Conservation (phyloP, 495 filamentous ascomycete species). For the Penicillium bialowiezense region DNA sequence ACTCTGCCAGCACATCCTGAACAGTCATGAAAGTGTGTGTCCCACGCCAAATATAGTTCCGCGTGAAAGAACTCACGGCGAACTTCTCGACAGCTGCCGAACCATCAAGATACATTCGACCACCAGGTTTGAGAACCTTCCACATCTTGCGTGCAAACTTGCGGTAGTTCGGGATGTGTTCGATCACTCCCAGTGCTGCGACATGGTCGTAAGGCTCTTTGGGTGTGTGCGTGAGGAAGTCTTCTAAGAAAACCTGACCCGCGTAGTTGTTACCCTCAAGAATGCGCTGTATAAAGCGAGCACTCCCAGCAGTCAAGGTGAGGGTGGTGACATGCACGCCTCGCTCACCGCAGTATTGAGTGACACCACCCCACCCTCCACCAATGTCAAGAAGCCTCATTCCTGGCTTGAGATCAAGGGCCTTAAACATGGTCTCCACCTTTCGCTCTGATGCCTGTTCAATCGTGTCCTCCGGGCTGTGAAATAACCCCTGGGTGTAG, state of each 20-base stretch:
- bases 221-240: constrained; percentile 9
- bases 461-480: constrained; percentile 9
- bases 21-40: constrained; percentile 19
- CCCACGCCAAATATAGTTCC: constrained; percentile 16
- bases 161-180: constrained; percentile 15
- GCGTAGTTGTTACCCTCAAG: constrained; percentile 5
- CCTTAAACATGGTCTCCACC: constrained; percentile 11
- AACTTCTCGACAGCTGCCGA: constrained; percentile 17
- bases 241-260: constrained; percentile 11
- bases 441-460: constrained; percentile 18
- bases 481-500: constrained; percentile 15
- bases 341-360: constrained; percentile 20
- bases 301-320: constrained; percentile 4
- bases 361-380: constrained; percentile 20
- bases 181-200: constrained; percentile 8
- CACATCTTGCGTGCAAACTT: constrained; percentile 6
- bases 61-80: constrained; percentile 9
- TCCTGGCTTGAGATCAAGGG: constrained; percentile 10
- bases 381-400: constrained; percentile 18
- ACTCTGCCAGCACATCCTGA: constrained; percentile 14
- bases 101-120: constrained; percentile 15
- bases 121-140: constrained; percentile 13
- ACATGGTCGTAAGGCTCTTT: constrained; percentile 13
- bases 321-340: constrained; percentile 17
- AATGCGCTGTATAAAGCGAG: constrained; percentile 10